Percentiles rank a stretch among this genome's conserved stretches.
These are phyloP conservation scores for Neonothopanus nambi DNA, from an alignment of 1,284 basidiomycete species.

Conservation along the genomic window DNA sequence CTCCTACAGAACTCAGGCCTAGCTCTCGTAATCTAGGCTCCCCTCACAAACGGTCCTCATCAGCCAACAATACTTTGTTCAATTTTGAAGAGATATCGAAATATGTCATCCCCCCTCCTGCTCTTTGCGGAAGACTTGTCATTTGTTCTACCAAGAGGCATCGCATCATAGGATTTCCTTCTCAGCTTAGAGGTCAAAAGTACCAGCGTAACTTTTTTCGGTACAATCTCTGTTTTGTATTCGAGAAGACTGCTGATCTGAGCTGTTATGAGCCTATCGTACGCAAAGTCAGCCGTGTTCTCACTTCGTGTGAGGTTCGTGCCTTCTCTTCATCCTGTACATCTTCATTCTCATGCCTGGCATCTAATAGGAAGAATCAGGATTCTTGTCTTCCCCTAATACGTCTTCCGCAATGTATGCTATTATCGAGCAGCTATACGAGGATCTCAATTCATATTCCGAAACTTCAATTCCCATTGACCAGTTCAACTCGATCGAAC, in stretches of 20 bases:
- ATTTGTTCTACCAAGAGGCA: slow-evolving; percentile 73
- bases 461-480: slow-evolving; percentile 92
- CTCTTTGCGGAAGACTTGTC: slow-evolving; percentile 88
- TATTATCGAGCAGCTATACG: slow-evolving; percentile 95
- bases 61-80: slow-evolving; percentile 65
- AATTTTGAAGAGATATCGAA: slow-evolving; percentile 91
- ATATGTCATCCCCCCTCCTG: slow-evolving; percentile 89
- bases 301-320: slow-evolving; percentile 85
- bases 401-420: slow-evolving; percentile 76
- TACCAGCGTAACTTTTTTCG: slow-evolving; percentile 89
- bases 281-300: slow-evolving; percentile 88
- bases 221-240: slow-evolving; percentile 97
- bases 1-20: slow-evolving; percentile 41
- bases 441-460: slow-evolving; percentile 96
- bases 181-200: slow-evolving; percentile 61
- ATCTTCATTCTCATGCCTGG: not conserved
- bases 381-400: slow-evolving; percentile 78
- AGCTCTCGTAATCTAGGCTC: slow-evolving; percentile 45
- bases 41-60: slow-evolving; percentile 44
- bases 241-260: slow-evolving; percentile 85
- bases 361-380: slow-evolving; percentile 76
- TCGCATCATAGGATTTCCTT: slow-evolving; percentile 88
- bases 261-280: slow-evolving; percentile 96
- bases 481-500: slow-evolving; percentile 87
- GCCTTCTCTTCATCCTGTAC: slow-evolving; percentile 6